These are phyloP conservation scores for Scedosporium apiospermum DNA, from an alignment of 2,329 filamentous ascomycete genomes.

Conservation along the genomic window DNA sequence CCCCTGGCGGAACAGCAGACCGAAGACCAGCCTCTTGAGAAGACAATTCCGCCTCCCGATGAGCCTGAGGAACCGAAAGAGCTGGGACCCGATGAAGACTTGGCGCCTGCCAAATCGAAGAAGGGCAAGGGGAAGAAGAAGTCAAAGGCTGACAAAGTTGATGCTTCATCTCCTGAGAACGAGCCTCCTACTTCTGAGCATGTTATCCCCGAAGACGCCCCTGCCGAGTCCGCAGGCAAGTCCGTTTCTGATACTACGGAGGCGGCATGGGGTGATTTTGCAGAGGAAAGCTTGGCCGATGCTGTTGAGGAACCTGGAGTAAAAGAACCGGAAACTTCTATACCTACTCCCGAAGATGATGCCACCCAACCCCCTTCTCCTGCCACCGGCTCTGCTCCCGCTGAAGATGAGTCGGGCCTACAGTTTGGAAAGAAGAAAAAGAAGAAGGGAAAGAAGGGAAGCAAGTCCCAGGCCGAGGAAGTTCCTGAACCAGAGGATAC, in stretches of 20 bases:
- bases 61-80: conserved; percentile 7
- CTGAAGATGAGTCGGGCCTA: neutral
- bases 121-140: conserved; percentile 29
- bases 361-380: neutral
- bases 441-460: conserved; percentile 6
- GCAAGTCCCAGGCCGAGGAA: neutral
- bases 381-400: neutral
- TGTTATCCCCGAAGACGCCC: neutral
- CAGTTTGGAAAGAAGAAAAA: conserved; percentile 5
- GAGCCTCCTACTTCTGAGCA: neutral
- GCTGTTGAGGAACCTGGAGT: neutral
- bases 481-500: neutral
- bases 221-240: neutral
- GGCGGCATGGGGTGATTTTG: neutral
- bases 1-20: neutral
- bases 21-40: conserved; percentile 8
- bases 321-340: neutral
- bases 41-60: conserved; percentile 6
- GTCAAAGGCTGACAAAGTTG: conserved; percentile 24
- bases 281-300: neutral
- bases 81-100: conserved; percentile 3
- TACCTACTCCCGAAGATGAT: neutral
- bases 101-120: conserved; percentile 13
- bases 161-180: neutral
- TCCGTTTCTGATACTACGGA: neutral